phyloP scores from a whole-genome alignment of 1,284 basidiomycete genomes.

The Trichosporon sp. region DNA sequence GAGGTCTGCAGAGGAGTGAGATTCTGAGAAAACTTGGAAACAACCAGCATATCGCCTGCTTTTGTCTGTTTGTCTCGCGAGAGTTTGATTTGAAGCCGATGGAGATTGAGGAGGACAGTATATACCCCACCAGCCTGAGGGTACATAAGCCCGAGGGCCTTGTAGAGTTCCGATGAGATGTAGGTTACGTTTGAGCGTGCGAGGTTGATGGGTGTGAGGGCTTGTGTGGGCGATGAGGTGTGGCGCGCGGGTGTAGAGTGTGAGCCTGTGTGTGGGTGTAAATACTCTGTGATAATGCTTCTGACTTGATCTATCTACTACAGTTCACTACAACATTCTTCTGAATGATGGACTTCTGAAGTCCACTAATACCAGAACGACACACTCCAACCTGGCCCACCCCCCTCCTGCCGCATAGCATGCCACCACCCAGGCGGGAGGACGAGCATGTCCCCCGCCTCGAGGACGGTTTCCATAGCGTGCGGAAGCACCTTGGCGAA shows the following conservation, averaged over 20 bases:
- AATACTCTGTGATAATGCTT: background rate
- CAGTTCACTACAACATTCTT: background rate
- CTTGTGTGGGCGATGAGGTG: too few species aligned
- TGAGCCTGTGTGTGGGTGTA: too few species aligned
- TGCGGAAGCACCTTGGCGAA: slow-evolving; percentile 61
- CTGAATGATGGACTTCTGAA: background rate
- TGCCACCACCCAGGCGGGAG: slow-evolving; percentile 93
- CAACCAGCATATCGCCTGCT: too few species aligned
- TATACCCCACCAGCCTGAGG: background rate
- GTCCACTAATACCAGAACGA: slow-evolving; percentile 49
- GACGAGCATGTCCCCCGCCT: slow-evolving; percentile 76
- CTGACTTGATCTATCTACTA: background rate
- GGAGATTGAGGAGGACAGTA: background rate
- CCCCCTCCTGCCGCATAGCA: slow-evolving; percentile 70
- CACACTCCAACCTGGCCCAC: slow-evolving; percentile 42
- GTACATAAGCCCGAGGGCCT: background rate
- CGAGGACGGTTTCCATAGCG: slow-evolving; percentile 62
- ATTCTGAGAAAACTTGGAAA: background rate
- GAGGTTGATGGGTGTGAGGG: too few species aligned
- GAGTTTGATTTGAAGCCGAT: background rate
- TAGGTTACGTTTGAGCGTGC: background rate
- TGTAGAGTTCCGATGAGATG: background rate
- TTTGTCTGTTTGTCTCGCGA: background rate
- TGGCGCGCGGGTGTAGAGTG: too few species aligned
- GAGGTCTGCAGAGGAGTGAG: too few species aligned